Base-by-base conservation (phyloP, 2,329 filamentous ascomycete species). In the Penicillium sp. region DNA sequence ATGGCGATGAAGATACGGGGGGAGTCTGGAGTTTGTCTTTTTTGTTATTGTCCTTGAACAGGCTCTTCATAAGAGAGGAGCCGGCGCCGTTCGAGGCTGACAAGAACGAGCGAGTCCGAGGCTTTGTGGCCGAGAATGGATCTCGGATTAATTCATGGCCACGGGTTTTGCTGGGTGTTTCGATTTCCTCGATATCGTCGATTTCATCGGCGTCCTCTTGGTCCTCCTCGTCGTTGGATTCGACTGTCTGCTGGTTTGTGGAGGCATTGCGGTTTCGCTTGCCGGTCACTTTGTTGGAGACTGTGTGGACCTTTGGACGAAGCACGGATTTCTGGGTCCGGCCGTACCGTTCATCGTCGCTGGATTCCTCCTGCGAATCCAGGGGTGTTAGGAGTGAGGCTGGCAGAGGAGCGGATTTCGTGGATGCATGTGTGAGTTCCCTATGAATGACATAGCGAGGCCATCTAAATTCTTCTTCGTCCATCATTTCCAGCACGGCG, bases 311-410 rank as follows among this genome's bases (percentile, higher is more conserved):
- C 52, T 77, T 79, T 1, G 78, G 78, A 7, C 78, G 76, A 13
- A 80, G 69, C 3, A 80, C 74, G 2, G 78, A 80, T 63, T 78
- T 79, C 54, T 72, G 72, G 35, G 71, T 70, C 54, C 73, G 67
- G 33, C 69, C 65, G 58, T 73, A 68, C 7, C 65, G 67, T 33
- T 71, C 70, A 41, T 75, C 67, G 10, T 65, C 67, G 35, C 73
- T 74, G 7, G 72, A 69, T 29, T 67, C 68, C n/a, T 69, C 71
- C 25, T 72, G 66, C n/a, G 68, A 67, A 50, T 71, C 70, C 27
- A 77, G 56, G 7, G 74, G 74, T 13, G 69, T 76, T 7, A 73
- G 66, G 12, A 72, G 67, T 17, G 72, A 48, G 19, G 68, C 60
- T 41, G 69, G 67, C n/a, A 65, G 48, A 35, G 64, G 54, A 9